Percentiles rank a stretch among this genome's conserved stretches.
These are phyloP conservation scores for Breviolum minutum DNA, from an alignment of 73 alveolate species.

Conservation along the genomic window DNA sequence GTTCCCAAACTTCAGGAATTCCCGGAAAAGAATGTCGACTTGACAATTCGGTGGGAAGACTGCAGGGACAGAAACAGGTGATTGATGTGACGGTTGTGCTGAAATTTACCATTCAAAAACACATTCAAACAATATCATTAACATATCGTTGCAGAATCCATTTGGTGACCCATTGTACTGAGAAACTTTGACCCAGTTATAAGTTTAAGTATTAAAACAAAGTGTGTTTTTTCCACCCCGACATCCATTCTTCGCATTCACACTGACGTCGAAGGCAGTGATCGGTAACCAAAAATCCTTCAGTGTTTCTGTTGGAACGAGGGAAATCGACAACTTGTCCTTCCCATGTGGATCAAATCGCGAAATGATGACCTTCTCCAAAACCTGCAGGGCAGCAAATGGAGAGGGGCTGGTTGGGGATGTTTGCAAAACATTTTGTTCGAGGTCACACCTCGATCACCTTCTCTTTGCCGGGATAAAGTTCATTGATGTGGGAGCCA, in stretches of 20 bases:
- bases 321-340: background rate
- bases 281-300: background rate
- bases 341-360: background rate
- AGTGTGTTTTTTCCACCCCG: background rate
- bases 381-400: background rate
- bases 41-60: background rate
- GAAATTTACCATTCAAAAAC: too few species aligned
- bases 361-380: background rate
- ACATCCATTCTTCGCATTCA: constrained; percentile 1
- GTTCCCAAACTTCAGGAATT: background rate
- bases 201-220: background rate
- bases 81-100: too few species aligned
- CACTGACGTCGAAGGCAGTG: background rate
- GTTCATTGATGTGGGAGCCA: background rate
- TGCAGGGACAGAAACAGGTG: background rate
- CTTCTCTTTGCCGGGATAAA: too few species aligned
- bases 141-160: too few species aligned
- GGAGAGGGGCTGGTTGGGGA: background rate
- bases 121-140: too few species aligned
- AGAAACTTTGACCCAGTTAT: too few species aligned
- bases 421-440: background rate
- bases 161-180: too few species aligned
- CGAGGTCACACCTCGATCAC: background rate
- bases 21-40: background rate
- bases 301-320: background rate